phyloP scores from a whole-genome alignment of 345 rosid species.

The Euphorbia tirucalli region DNA sequence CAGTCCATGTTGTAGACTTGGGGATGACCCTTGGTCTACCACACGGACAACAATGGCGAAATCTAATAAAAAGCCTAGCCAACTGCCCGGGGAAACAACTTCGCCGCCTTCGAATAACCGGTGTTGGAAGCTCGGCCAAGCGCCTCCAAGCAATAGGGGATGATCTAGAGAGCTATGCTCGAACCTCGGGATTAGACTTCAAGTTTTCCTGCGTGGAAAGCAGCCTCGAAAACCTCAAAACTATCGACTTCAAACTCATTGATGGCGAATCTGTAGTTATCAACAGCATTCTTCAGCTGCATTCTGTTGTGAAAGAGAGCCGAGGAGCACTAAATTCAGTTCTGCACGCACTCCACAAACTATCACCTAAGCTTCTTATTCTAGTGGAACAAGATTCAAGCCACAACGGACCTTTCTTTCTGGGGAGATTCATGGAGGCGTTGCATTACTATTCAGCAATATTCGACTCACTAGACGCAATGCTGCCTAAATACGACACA shows the following conservation, averaged over 20 bases:
- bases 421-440: conserved; percentile 63
- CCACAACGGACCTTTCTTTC: conserved; percentile 57
- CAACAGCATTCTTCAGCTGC: conserved; percentile 59
- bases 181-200: conserved; percentile 32
- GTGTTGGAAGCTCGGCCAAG: conserved; percentile 35
- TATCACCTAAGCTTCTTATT: conserved; percentile 45
- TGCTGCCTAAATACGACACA: conserved; percentile 57
- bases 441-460: conserved; percentile 61
- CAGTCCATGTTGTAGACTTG: conserved; percentile 58
- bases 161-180: conserved; percentile 39
- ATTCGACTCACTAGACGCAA: conserved; percentile 51
- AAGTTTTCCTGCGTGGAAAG: conserved; percentile 47
- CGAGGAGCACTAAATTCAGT: conserved; percentile 57
- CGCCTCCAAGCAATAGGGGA: conserved; percentile 37
- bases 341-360: conserved; percentile 43
- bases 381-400: conserved; percentile 63
- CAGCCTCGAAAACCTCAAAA: conserved; percentile 42
- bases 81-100: conserved; percentile 33
- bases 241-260: conserved; percentile 33
- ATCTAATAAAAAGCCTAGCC: conserved; percentile 51
- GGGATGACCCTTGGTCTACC: conserved; percentile 62
- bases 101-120: conserved; percentile 43
- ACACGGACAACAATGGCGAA: conserved; percentile 53
- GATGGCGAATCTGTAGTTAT: conserved; percentile 51
- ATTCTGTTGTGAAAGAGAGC: conserved; percentile 61